Base-by-base conservation (phyloP, 257 asterid genomes). In the Haberlea rhodopensis region DNA sequence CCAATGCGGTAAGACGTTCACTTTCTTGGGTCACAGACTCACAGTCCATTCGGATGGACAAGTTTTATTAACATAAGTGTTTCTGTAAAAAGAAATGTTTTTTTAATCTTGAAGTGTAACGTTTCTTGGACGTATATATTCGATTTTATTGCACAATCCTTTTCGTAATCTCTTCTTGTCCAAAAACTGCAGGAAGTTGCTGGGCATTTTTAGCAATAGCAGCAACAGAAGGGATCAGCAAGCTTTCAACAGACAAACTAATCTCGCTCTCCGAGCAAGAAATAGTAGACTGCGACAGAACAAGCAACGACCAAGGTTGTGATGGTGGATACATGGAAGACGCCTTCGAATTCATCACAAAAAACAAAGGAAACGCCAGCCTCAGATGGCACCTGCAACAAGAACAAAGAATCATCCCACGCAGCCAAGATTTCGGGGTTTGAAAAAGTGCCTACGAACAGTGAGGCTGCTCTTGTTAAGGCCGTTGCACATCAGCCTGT, bases 1-100 rank as follows among this genome's bases (percentile, higher is more conserved):
- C 49, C 83, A 78, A 57, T 85, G 91, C 56, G 91, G 88, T 82
- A 78, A 75, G 82, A 26, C 51, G 16, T 43, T 15, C 18, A 5
- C 48, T 40, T 5, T 26, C 27, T 24, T 40, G 15, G 48, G n/a
- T n/a, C n/a, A n/a, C n/a, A n/a, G n/a, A n/a, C n/a, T 40, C 15
- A 34, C 1, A 1, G 34, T 8, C 34, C 34, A 29, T 29, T 29
- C 7, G 5, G 45, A 34, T 10, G 0, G 5, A 10, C 45, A 34
- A 10, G 16, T 1, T 34, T 34, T 10, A 4, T 34, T 34, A 34
- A 34, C 16, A 34, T 2, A 10, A 34, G 10, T 9, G 4, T 9
- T 10, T 10, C n/a, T n/a, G n/a, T n/a, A n/a, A n/a, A n/a, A n/a
- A n/a, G n/a, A n/a, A n/a, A n/a, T 29, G 37, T 29, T 29, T 29